Base-by-base conservation (phyloP, 2,329 filamentous ascomycete species). In the Fusarium brevicatenulatum region DNA sequence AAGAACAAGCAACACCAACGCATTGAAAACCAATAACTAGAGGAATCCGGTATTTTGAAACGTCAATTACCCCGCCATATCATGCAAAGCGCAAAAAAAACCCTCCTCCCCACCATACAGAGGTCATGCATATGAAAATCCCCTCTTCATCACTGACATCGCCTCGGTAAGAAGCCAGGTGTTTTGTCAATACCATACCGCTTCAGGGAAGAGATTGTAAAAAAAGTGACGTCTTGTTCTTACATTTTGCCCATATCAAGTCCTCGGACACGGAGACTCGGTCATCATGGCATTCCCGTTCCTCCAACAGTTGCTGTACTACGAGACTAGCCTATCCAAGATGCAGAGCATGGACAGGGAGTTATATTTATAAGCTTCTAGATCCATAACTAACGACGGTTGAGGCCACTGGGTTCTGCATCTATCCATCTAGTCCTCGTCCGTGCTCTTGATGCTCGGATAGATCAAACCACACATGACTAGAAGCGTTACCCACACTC, bases 161-260 rank as follows among this genome's bases (percentile, higher is more conserved):
- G 46, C 70, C 72, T 76, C 74, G 68, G 70, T 52, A 70, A 39
- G 23, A 34, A 36, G 28, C 15, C 37, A 60, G 30, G 52, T 43
- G 30, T 37, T 21, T 36, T 11, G 16, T 44, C 34, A 50, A 42
- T 53, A 37, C 21, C 36, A 56, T 55, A 46, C 37, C 56, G 21
- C 34, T 60, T 58, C 34, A 43, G 44, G 56, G 54, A 67, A 60
- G 52, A 57, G 66, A 71, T 64, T 49, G 66, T 64, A 60, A 46
- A 61, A 60, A 46, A 61, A 61, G 72, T 76, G 68, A 58, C 72
- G 58, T 68, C 36, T 55, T 62, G 23, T 59, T 59, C 58, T 43
- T 37, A 30, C 16, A 19, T 43, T 43, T 47, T 18, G 40, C 37
- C 36, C 28, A 36, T 23, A 30, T 28, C 30, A 18, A 9, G 19